Evolutionary conservation across 495 filamentous ascomycete genomes (phyloP), one percentile per base, ranked within the genome.

Genomic region (Neurospora intermedia): DNA sequence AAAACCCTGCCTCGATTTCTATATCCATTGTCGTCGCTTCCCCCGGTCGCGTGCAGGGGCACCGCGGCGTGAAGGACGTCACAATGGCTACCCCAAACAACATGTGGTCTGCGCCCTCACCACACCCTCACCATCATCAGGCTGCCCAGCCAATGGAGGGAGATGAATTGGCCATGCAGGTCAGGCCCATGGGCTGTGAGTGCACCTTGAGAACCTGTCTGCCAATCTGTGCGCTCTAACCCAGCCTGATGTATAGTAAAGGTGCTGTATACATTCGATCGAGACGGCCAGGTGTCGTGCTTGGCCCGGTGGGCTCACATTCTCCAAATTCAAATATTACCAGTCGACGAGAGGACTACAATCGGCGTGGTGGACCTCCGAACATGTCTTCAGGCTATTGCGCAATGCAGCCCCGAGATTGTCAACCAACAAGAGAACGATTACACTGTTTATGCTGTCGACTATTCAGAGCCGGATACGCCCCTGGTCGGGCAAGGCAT

Each of bases 401-500:
- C 82, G 69, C 79, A 84, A 70, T 85, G 81, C 80, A 97, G 94
- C 78, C 96, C 96, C 46, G 96, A 99, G 82, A 84, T 99, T 35
- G 87, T 97, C 70, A 91, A 92, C 48, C 89, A 91, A 74, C 85
- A 92, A 43, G 93, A 94, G 71, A 92, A 90, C 75, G 96, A 99
- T 82, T 98, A 96, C 78, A 97, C 93, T 15, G 90, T 99, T 72
- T 99, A 99, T 82, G 95, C 96, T 27, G 94, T 93, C 82, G 96
- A 99, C 78, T 98, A 94, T 81, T 98, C 96, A 8, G 96, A 99
- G 82, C 91, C 92, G 72, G 94, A 97, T 75, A 92, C 90, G 7
- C 96, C 96, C 69, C 87, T 98, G 72, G 95, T 98, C 13, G 96
- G 96, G 20, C 96, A 98, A 80, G 96, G 96, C 72, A 93, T 98